Base-by-base conservation (phyloP, 768 basidiomycete genomes). In the Macrolepiota fuliginosa region DNA sequence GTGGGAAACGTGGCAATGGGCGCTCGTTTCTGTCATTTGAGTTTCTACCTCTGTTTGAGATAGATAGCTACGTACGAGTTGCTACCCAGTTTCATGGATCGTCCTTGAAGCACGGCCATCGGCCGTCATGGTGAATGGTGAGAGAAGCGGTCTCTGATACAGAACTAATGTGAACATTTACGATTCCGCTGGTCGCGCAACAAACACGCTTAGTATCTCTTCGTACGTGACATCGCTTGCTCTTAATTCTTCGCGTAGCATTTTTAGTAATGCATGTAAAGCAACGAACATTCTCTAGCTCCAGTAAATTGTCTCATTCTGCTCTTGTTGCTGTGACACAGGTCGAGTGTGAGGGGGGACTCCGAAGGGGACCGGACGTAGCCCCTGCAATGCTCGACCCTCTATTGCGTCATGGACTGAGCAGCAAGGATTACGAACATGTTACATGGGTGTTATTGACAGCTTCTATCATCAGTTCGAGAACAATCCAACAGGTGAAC, bases 391-490 rank as follows among this genome's bases (percentile, higher is more conserved):
- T 35, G 22, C 15, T 3, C 35, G 10, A 35, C 13, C 32, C 4
- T 37, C 53, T 4, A 58, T 50, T 58, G 57, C 57, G 57, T 58
- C 47, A 58, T 58, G 46, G 22, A 24, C 46, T 39, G 45, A 47
- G 19, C 9, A 56, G 47, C 15, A 27, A 25, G 27, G 10, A 56
- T 42, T 40, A 45, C 40, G 24, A 25, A 56, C 6, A 15, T 55
- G 56, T 36, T 40, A 40, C 39, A 42, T 36, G 19, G 4, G 12
- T 49, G 27, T 50, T 51, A 29, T 27, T 60, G 58, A 52, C 58
- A 60, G 58, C 37, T 42, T 52, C 58, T 60, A 40, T 60, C 50
- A 60, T 12, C 39, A 52, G 25, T 53, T 60, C 13, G 50, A 53
- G 37, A 42, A 46, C 52, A 40, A 60, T 22, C 29, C 50, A 53